A percentile compares a stretch with the other conserved stretches of the same genome.
Evolutionary conservation across 352 stramenopile species (phyloP).

Genomic region (Phytophthora europaea): DNA sequence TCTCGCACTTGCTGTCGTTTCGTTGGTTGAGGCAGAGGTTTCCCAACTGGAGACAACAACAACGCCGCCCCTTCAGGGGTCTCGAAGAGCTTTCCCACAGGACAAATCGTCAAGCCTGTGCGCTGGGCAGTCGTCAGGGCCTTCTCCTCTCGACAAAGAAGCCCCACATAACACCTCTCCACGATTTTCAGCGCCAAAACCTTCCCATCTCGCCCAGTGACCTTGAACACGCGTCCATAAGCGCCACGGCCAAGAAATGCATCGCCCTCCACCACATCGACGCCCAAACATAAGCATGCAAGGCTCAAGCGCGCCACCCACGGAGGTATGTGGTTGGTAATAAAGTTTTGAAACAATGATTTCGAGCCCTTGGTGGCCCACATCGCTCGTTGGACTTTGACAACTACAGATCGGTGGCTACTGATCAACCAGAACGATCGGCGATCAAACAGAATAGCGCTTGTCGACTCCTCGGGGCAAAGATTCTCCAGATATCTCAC

Average conservation of each 20-base stretch:
- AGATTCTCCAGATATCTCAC: background rate
- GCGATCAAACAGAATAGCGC: background rate
- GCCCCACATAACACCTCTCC: background rate
- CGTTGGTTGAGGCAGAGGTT: background rate
- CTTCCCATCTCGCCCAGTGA: background rate
- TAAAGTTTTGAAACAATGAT: background rate
- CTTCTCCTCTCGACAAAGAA: background rate
- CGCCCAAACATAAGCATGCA: background rate
- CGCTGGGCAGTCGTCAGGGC: background rate
- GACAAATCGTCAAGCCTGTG: background rate
- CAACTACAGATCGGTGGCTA: background rate
- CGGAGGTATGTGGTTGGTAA: background rate
- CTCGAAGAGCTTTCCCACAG: background rate
- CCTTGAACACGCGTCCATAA: background rate
- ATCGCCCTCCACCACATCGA: background rate
- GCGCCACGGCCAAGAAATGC: background rate
- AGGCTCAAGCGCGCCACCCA: background rate
- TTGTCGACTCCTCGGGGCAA: background rate
- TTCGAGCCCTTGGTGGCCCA: background rate
- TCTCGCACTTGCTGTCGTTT: background rate
- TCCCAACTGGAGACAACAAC: background rate
- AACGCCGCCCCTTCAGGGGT: background rate
- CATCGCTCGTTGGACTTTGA: background rate
- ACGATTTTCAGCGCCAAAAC: background rate
- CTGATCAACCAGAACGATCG: background rate